Percentiles rank a stretch among this genome's conserved stretches.
phyloP scores from a whole-genome alignment of 805 yeast species.

The Maudiozyma turicensis region DNA sequence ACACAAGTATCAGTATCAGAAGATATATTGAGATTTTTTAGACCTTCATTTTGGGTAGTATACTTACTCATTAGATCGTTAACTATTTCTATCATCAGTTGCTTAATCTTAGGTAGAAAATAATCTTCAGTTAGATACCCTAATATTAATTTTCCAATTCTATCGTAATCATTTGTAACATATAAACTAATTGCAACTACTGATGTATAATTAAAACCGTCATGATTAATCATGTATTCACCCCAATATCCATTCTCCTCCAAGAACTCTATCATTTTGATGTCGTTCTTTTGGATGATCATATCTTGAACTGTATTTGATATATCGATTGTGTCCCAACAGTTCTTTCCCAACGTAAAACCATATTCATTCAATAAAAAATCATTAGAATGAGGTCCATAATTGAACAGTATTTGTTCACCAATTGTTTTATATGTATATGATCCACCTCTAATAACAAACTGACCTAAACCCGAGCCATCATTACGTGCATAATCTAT shows the following conservation, averaged over 20 bases:
- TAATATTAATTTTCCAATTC: constrained; percentile 18
- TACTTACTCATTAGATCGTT: background rate
- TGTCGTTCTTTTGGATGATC: constrained; percentile 30
- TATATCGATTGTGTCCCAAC: constrained; percentile 66
- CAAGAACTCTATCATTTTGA: constrained; percentile 31
- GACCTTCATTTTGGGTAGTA: background rate
- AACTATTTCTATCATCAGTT: constrained; percentile 1
- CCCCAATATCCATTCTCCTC: constrained; percentile 50
- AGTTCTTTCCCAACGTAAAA: constrained; percentile 48
- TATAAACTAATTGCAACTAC: constrained; percentile 62
- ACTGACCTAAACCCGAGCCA: constrained; percentile 22
- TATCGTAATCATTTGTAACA: constrained; percentile 15
- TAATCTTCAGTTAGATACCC: constrained; percentile 25
- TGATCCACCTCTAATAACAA: constrained; percentile 23
- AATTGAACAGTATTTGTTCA: constrained; percentile 62
- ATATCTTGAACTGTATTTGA: constrained; percentile 33
- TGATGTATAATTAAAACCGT: constrained; percentile 58
- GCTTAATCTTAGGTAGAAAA: constrained; percentile 12
- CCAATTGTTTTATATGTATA: constrained; percentile 13
- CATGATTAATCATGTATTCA: constrained; percentile 54
- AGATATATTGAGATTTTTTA: background rate
- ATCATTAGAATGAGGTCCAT: constrained; percentile 85
- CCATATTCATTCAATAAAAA: constrained; percentile 84
- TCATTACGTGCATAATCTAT: constrained; percentile 31
- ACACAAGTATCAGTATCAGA: constrained; percentile 3